Evolutionary conservation across 106 monocot genomes (phyloP).

Genomic region (Chionographis japonica): DNA sequence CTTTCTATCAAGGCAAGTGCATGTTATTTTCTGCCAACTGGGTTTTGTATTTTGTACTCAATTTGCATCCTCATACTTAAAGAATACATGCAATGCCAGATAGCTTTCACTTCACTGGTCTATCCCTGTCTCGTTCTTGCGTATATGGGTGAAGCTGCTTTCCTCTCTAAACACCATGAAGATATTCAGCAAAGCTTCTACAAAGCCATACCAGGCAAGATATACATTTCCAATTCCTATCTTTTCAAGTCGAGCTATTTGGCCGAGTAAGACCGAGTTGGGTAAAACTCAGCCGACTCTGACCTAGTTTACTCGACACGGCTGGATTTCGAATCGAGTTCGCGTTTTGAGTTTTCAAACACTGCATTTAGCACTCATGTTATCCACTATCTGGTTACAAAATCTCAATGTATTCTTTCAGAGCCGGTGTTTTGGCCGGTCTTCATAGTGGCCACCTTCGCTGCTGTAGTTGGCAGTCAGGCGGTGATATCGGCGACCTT

Average conservation of each 20-base stretch:
- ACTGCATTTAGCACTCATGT: neutral
- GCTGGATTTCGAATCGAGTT: too few species aligned
- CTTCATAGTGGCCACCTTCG: constrained; percentile 68
- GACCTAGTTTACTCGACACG: too few species aligned
- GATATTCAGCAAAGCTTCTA: constrained; percentile 80
- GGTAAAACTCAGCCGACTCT: too few species aligned
- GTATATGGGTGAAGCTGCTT: constrained; percentile 91
- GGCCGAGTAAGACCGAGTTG: too few species aligned
- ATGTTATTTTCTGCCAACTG: neutral
- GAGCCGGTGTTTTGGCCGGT: constrained; percentile 84
- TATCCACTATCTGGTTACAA: neutral
- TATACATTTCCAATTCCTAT: too few species aligned
- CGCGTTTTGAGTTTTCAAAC: neutral
- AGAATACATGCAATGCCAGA: constrained; percentile 21
- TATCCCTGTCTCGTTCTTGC: constrained; percentile 83
- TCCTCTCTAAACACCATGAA: constrained; percentile 77
- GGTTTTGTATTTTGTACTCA: neutral
- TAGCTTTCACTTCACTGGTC: constrained; percentile 64
- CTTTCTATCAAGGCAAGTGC: constrained; percentile 49
- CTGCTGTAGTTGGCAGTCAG: constrained; percentile 77
- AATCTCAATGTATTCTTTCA: constrained; percentile 16
- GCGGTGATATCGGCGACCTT: constrained; percentile 82
- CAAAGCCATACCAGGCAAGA: constrained; percentile 65
- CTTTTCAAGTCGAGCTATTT: too few species aligned
- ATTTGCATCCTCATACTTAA: neutral